Evolutionary conservation across 1,139 yeast species (phyloP).

Genomic region (Protomyces inundatus): DNA sequence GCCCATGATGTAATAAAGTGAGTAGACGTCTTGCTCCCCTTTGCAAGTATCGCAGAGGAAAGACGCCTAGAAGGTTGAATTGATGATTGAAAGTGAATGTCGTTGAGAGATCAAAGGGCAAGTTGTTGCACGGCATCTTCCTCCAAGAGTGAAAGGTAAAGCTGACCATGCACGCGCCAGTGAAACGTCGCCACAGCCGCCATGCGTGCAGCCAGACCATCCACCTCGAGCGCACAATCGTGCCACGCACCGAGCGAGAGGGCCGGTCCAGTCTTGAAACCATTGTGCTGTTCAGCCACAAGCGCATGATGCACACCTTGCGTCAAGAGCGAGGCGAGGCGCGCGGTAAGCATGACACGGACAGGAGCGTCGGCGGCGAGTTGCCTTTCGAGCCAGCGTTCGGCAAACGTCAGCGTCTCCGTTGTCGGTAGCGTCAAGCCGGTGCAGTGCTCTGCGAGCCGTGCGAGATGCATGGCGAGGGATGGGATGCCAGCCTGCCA

Average conservation of each 20-base stretch:
- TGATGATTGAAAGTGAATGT: too few relatives aligned
- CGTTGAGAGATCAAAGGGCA: background rate
- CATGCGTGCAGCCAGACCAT: slow-evolving; percentile 5
- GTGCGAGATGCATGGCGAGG: slow-evolving; percentile 11
- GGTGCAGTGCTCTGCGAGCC: background rate
- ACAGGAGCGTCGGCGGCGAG: background rate
- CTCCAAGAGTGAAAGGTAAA: background rate
- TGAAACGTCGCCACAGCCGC: slow-evolving; percentile 10
- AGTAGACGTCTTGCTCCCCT: too few relatives aligned
- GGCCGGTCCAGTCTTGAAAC: background rate
- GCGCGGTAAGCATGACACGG: slow-evolving; percentile 5
- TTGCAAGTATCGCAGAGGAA: too few relatives aligned
- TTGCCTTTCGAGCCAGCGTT: slow-evolving; percentile 11
- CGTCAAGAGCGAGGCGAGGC: background rate
- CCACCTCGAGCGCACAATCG: background rate
- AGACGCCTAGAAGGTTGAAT: too few relatives aligned
- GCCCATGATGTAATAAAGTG: too few relatives aligned
- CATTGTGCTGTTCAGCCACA: background rate
- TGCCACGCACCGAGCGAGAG: background rate
- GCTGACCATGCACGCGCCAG: slow-evolving; percentile 12
- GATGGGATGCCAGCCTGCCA: slow-evolving; percentile 8
- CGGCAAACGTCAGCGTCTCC: background rate
- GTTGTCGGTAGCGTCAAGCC: background rate
- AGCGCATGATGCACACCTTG: background rate
- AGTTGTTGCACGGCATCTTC: background rate